phyloP scores from a whole-genome alignment of 179 eudicot species.

The Nepenthes alata region DNA sequence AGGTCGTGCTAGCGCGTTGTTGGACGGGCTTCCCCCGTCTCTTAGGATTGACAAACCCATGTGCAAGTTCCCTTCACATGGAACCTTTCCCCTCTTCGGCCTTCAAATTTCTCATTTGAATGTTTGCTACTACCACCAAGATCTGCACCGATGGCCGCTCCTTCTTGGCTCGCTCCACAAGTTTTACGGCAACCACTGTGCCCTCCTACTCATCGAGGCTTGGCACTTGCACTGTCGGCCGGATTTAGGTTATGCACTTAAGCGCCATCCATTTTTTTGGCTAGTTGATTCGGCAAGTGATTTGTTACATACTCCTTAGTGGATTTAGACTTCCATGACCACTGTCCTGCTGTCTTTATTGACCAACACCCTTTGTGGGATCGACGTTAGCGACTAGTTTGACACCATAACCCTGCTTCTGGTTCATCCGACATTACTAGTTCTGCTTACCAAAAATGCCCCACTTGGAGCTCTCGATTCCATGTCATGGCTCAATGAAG shows the following conservation, averaged over 20 bases:
- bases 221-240: constrained; percentile 26
- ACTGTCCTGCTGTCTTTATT: too few species aligned
- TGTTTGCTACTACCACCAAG: constrained; percentile 21
- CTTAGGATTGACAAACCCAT: constrained; percentile 44
- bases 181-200: constrained; percentile 26
- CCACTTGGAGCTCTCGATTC: constrained; percentile 2
- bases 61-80: constrained; percentile 38
- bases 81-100: constrained; percentile 25
- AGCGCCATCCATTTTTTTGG: constrained; percentile 23
- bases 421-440: not conserved
- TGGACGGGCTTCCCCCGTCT: constrained; percentile 27
- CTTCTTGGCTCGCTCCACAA: constrained; percentile 14
- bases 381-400: not conserved
- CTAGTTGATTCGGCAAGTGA: constrained; percentile 45
- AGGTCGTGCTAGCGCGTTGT: not conserved
- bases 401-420: not conserved
- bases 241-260: constrained; percentile 23
- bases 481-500: constrained; percentile 1
- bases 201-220: constrained; percentile 40
- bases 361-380: not conserved
- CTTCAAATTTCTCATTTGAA: constrained; percentile 22
- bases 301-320: constrained; percentile 26
- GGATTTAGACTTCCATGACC: not conserved
- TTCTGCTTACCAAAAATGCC: constrained; percentile 2
- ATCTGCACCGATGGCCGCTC: constrained; percentile 19